These are phyloP conservation scores for Aspergillus quadrilineatus DNA, from an alignment of 2,329 filamentous ascomycete genomes.

Conservation along the genomic window DNA sequence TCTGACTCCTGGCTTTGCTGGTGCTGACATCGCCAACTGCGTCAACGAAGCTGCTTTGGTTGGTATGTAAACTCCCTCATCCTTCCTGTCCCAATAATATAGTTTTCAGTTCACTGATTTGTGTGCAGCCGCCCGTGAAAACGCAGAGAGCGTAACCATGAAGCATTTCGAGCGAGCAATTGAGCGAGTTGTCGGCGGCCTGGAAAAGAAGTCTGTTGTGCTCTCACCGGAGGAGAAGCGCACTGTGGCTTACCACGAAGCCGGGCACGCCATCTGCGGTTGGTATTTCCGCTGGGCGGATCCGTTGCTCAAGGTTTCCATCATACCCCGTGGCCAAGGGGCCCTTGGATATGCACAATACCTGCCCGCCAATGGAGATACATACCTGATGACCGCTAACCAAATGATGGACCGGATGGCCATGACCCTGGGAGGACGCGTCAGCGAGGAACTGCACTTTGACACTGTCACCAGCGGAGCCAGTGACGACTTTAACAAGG, in stretches of 20 bases:
- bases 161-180: conserved; percentile 95
- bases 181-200: conserved; percentile 90
- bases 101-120: conserved; percentile 37
- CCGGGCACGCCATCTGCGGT: conserved; percentile 95
- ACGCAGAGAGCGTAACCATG: conserved; percentile 80
- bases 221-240: conserved; percentile 91
- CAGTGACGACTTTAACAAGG: conserved; percentile 97
- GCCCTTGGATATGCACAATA: conserved; percentile 96
- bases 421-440: conserved; percentile 94
- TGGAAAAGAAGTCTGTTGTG: conserved; percentile 96
- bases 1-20: conserved; percentile 92
- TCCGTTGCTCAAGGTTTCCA: conserved; percentile 94
- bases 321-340: conserved; percentile 92
- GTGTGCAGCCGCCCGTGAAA: conserved; percentile 71
- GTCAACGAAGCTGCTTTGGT: conserved; percentile 97
- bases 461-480: conserved; percentile 93
- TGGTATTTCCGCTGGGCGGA: conserved; percentile 98
- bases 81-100: conserved; percentile 39
- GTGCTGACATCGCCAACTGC: conserved; percentile 97
- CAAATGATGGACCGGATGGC: conserved; percentile 99
- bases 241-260: conserved; percentile 96
- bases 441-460: conserved; percentile 96
- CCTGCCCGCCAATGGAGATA: conserved; percentile 77
- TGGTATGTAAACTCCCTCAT: conserved; percentile 58
- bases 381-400: conserved; percentile 91